Base-by-base conservation (phyloP, 306 rosid species). In the Prunus padus region DNA sequence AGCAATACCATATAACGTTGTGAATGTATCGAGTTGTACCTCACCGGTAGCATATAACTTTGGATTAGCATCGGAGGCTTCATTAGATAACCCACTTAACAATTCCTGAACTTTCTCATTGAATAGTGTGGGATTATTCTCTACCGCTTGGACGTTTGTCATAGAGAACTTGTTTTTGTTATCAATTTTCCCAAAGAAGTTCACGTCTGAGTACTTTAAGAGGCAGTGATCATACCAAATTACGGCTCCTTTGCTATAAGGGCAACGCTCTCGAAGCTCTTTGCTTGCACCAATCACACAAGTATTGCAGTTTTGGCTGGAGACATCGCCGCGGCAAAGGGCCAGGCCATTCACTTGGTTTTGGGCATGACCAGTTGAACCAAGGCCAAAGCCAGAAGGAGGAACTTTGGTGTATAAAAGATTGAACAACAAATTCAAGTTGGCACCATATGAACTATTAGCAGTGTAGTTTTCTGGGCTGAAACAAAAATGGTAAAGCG, bases 401-500 rank as follows among this genome's bases (percentile, higher is more conserved):
- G 83, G 78, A 55, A 68, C 83, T n/a, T 52, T 55, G 66, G 66
- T 11, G 71, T 80, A 7, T 22, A 85, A 52, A 11, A 33, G 77
- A 63, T 8, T 15, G 61, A 82, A 47, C 37, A 82, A 33, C 23
- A 23, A 47, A 5, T 79, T 78, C 51, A 82, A 73, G 70, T 79
- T 69, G 3, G 75, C 82, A 44, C 60, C 79, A 8, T 65, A 85
- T 2, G 83, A 57, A 76, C 63, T 71, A 8, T 57, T 25, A 44
- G 87, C 22, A 28, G 96, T 85, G 86, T 65, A 87, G 74, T 86
- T 83, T 47, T 84, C 67, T 3, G 69, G 63, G 78, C n/a, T 76
- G 33, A 87, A 88, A 61, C 97, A 92, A 23, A 81, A 49, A 49
- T 87, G 84, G 23, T 76, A 62, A 33, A 92, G 90, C 26, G 88